Evolutionary conservation across 306 rosid species (phyloP).

Genomic region (Dryas alaskensis): DNA sequence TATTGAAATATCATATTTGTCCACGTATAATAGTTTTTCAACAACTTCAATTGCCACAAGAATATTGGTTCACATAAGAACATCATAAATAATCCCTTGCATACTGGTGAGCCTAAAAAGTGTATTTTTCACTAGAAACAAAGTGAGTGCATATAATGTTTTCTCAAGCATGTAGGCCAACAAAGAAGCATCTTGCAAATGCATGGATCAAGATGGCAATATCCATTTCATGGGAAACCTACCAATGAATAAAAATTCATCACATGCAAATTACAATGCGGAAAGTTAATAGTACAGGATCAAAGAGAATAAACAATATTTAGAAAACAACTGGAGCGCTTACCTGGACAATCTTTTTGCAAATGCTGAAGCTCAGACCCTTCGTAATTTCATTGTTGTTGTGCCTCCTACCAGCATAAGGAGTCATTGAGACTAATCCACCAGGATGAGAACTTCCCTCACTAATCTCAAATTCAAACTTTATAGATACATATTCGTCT

Average conservation of each 20-base stretch:
- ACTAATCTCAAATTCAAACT: constrained; percentile 55
- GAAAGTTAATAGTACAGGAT: background rate
- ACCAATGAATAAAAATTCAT: background rate
- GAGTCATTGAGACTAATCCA: constrained; percentile 36
- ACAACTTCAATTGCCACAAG: constrained; percentile 2
- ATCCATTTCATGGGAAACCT: background rate
- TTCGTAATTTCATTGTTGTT: constrained; percentile 43
- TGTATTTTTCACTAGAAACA: background rate
- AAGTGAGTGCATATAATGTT: background rate
- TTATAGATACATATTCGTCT: constrained; percentile 45
- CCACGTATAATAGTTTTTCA: background rate
- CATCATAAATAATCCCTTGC: too few relatives aligned
- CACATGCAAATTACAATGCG: background rate
- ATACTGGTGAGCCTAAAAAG: background rate
- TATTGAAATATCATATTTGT: too few relatives aligned
- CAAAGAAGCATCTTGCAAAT: background rate
- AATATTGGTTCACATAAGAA: background rate
- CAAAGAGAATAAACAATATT: background rate
- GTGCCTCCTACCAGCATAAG: constrained; percentile 34
- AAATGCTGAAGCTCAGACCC: constrained; percentile 62
- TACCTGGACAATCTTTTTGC: constrained; percentile 70
- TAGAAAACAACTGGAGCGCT: background rate
- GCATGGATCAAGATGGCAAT: background rate
- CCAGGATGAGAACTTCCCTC: constrained; percentile 32
- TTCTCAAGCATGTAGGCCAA: background rate